These are phyloP conservation scores for Megacollybia platyphylla DNA, from an alignment of 1,284 basidiomycete genomes.

Conservation along the genomic window DNA sequence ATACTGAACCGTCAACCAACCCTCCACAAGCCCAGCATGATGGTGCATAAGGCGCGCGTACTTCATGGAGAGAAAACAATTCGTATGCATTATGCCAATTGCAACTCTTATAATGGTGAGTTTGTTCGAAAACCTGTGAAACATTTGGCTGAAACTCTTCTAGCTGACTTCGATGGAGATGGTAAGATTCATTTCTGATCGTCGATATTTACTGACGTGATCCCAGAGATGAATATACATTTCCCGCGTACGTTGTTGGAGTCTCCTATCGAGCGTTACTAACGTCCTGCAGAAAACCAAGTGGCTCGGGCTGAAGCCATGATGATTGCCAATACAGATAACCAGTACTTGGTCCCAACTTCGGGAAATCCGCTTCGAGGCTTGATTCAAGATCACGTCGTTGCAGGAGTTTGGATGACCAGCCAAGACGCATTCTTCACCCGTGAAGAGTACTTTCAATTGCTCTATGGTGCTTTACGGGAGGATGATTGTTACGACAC, in stretches of 20 bases:
- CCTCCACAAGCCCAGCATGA: constrained; percentile 99
- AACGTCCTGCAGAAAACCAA: constrained; percentile 55
- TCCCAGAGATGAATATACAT: constrained; percentile 96
- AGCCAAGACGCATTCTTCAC: constrained; percentile 92
- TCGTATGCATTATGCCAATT: constrained; percentile 99
- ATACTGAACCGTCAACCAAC: constrained; percentile 98
- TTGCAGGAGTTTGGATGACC: constrained; percentile 99
- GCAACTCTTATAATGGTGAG: constrained; percentile 95
- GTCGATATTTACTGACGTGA: constrained; percentile 6
- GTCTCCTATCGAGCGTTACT: background rate
- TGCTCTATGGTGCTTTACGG: constrained; percentile 89
- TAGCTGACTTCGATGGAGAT: constrained; percentile 99
- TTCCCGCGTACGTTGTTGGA: constrained; percentile 73
- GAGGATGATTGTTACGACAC: constrained; percentile 67
- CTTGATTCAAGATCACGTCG: constrained; percentile 98
- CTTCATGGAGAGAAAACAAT: constrained; percentile 97
- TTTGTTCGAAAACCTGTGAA: constrained; percentile 5
- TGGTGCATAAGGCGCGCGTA: constrained; percentile 93
- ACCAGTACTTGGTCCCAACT: constrained; percentile 97
- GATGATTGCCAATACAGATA: constrained; percentile 96
- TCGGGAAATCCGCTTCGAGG: constrained; percentile 97
- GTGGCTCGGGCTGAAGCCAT: constrained; percentile 89
- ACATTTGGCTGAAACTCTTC: constrained; percentile 5
- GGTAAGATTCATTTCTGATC: constrained; percentile 30
- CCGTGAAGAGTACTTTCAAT: constrained; percentile 93